Conservation (phyloP, 768 basidiomycete genomes). For the Cystobasidium tubakii region DNA sequence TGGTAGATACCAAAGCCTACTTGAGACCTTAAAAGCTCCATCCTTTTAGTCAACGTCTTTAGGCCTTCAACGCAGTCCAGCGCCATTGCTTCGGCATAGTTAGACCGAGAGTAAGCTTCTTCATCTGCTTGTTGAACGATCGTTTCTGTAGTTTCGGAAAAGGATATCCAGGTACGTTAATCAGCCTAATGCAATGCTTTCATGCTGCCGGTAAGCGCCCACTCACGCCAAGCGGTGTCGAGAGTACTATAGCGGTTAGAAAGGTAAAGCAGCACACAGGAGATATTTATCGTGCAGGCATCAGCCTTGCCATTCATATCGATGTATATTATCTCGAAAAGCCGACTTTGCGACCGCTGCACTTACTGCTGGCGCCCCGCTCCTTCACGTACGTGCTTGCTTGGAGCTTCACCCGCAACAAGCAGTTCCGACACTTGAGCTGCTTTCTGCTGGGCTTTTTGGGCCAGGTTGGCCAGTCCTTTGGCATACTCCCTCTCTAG, state of each 20-base stretch:
- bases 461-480: slow-evolving; percentile 8
- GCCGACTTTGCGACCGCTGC: background rate
- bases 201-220: background rate
- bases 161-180: too few relatives aligned
- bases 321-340: too few relatives aligned
- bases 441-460: slow-evolving; percentile 34
- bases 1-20: background rate
- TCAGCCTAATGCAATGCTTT: background rate
- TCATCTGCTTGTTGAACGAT: slow-evolving; percentile 29
- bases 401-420: slow-evolving; percentile 31
- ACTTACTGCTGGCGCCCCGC: slow-evolving; percentile 31
- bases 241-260: slow-evolving; percentile 11
- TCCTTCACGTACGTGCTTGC: slow-evolving; percentile 25
- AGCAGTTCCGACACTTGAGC: background rate
- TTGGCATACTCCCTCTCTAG: slow-evolving; percentile 32
- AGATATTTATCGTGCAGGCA: background rate
- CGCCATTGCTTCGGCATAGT: slow-evolving; percentile 26
- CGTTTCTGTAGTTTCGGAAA: background rate
- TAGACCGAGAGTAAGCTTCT: slow-evolving; percentile 33
- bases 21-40: slow-evolving; percentile 20
- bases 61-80: slow-evolving; percentile 15
- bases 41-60: slow-evolving; percentile 12
- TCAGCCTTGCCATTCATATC: too few relatives aligned
- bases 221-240: slow-evolving; percentile 24
- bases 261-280: background rate